These are phyloP conservation scores for Yamadazyma dendronema DNA, from an alignment of 1,139 yeast genomes.

Conservation along the genomic window DNA sequence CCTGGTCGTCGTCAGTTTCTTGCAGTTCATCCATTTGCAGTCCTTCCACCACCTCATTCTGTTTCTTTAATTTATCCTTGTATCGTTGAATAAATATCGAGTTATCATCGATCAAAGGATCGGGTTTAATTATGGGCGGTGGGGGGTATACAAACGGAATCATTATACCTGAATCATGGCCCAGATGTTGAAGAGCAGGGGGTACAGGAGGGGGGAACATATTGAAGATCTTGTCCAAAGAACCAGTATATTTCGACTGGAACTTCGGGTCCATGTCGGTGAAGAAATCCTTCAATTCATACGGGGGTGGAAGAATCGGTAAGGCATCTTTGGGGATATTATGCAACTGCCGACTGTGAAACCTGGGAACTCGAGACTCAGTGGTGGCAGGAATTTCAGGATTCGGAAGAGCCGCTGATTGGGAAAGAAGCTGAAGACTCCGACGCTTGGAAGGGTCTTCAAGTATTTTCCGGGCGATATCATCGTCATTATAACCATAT, in stretches of 20 bases:
- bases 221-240: slow-evolving; percentile 24
- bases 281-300: slow-evolving; percentile 30
- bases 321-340: slow-evolving; percentile 36
- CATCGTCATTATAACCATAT: slow-evolving; percentile 2
- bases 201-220: slow-evolving; percentile 47
- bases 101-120: slow-evolving; percentile 15
- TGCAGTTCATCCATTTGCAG: not conserved
- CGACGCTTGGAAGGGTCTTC: slow-evolving; percentile 13
- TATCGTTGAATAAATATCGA: slow-evolving; percentile 4
- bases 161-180: slow-evolving; percentile 30
- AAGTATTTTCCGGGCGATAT: slow-evolving; percentile 9
- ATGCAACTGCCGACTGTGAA: slow-evolving; percentile 12
- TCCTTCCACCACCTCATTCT: not conserved
- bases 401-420: not conserved
- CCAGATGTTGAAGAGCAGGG: slow-evolving; percentile 23
- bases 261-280: slow-evolving; percentile 29
- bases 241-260: slow-evolving; percentile 9
- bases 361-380: slow-evolving; percentile 2
- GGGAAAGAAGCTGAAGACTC: slow-evolving; percentile 6
- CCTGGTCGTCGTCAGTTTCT: slow-evolving; percentile 1
- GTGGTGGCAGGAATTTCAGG: not conserved
- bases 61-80: slow-evolving; percentile 7
- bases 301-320: slow-evolving; percentile 38
- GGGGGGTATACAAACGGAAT: slow-evolving; percentile 48
- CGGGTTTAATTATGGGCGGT: slow-evolving; percentile 35